These are phyloP conservation scores for Talaromyces atroroseus DNA, from an alignment of 2,329 filamentous ascomycete genomes.

Conservation along the genomic window DNA sequence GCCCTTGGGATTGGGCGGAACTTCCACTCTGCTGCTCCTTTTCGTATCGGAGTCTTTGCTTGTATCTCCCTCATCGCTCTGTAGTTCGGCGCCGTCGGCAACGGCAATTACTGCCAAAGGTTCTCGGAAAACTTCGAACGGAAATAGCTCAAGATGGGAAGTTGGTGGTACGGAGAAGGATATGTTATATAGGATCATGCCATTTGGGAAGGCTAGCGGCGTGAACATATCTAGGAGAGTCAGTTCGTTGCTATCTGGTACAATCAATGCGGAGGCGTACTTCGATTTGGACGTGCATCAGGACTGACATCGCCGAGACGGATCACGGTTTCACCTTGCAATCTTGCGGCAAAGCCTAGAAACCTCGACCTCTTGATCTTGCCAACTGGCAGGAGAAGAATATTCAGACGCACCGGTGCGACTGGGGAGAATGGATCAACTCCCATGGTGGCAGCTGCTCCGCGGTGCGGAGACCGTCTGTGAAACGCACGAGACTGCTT, in stretches of 20 bases:
- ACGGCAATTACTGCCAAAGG: conserved; percentile 78
- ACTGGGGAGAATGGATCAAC: conserved; percentile 85
- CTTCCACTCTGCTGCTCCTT: conserved; percentile 18
- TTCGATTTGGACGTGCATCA: conserved; percentile 78
- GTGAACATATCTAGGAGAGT: conserved; percentile 75
- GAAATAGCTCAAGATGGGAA: conserved; percentile 72
- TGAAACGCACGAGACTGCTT: conserved; percentile 30
- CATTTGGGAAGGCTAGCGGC: conserved; percentile 77
- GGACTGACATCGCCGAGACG: conserved; percentile 80
- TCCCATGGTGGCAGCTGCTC: conserved; percentile 62
- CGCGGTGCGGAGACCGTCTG: conserved; percentile 27
- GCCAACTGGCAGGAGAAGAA: conserved; percentile 78
- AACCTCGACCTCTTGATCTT: conserved; percentile 80
- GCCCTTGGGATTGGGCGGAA: conserved; percentile 32
- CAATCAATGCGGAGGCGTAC: conserved; percentile 47
- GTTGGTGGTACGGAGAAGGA: conserved; percentile 72
- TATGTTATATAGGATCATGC: conserved; percentile 82
- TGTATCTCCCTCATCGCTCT: conserved; percentile 23
- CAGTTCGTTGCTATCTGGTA: conserved; percentile 4
- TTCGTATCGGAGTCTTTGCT: conserved; percentile 10
- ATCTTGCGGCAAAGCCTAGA: conserved; percentile 66
- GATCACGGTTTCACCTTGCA: conserved; percentile 75
- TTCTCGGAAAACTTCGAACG: conserved; percentile 87
- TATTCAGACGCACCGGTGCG: conserved; percentile 85
- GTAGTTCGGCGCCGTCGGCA: conserved; percentile 70